Evolutionary conservation across 169 alveolate genomes (phyloP), one percentile per base, ranked within the genome.

Genomic region (Condylostoma magnum): DNA sequence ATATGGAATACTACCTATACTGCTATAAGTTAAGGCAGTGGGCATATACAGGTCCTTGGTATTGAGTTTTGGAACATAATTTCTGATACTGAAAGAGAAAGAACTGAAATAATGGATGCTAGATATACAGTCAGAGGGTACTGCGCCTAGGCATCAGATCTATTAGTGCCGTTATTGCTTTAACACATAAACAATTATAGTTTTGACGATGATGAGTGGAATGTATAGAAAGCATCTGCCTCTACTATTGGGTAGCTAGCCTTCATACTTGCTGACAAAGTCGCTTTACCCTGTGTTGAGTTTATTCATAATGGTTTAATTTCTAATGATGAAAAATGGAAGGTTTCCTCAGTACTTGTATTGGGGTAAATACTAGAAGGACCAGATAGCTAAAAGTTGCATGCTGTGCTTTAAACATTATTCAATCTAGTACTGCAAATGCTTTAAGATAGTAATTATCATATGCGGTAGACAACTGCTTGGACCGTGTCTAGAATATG

Each of bases 351-450:
- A 5, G 41, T 77, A 27, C 22, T 82, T 15, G 86, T 83, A 4
- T 51, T 82, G 3, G 89, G 89, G 33, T 75, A 79, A 2, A 72
- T 82, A 18, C 47, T 78, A n/a, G 89, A 82, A 6, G 85, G 82
- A 0, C 83, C 82, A 25, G 66, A 57, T 22, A 53, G 56, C 22
- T 30, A 28, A 6, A 43, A 65, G 47, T 46, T 68, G 25, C 18
- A 28, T 33, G 56, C 53, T 10, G 60, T 69, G 6, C 36, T 73
- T 4, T 22, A 60, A 12, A 79, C 68, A 6, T 82, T 65, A 2
- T 28, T 82, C 4, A 38, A 36, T 30, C 37, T 41, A 8, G 48
- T 82, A 15, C 34, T 82, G 3, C 6, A 41, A 4, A 31, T 76
- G 60, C 60, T 82, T 18, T 25, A 69, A 5, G 89, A 82, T 43